A percentile compares a stretch with the other conserved stretches of the same genome.
Evolutionary conservation across 208 protist genomes (phyloP).

Genomic region (Leishmania arabica): DNA sequence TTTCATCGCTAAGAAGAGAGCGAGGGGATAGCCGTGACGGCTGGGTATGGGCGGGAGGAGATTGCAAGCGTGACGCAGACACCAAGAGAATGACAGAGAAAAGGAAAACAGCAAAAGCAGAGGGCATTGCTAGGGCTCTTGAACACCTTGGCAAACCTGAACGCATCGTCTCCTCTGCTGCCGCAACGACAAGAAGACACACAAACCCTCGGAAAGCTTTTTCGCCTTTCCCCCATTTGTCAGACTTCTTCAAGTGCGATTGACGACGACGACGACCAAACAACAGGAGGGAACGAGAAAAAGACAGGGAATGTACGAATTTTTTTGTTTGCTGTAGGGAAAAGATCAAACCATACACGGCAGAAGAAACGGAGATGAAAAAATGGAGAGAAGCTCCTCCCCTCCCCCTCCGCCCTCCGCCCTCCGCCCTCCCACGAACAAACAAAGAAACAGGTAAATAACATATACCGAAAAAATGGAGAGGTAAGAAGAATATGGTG

Average conservation of each 20-base stretch:
- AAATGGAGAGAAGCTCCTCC: conserved; percentile 3
- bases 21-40: not conserved
- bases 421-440: not conserved
- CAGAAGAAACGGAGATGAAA: not conserved
- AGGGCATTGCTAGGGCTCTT: not conserved
- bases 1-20: not conserved
- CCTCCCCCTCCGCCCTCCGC: too few relatives aligned
- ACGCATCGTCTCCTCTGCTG: not conserved
- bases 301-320: not conserved
- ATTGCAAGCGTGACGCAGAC: not conserved
- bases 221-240: not conserved
- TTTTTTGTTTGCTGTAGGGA: conserved; percentile 1
- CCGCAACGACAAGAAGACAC: not conserved
- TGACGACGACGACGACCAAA: not conserved
- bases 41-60: not conserved
- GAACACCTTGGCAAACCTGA: not conserved
- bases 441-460: conserved; percentile 5
- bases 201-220: not conserved
- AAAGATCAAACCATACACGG: not conserved
- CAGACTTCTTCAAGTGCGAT: not conserved
- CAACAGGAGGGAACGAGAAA: not conserved
- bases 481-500: not conserved
- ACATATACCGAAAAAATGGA: conserved; percentile 11
- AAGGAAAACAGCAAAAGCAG: not conserved
- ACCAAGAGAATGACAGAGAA: not conserved